phyloP scores from a whole-genome alignment of 1,284 basidiomycete species.

The Ustilago tritici region DNA sequence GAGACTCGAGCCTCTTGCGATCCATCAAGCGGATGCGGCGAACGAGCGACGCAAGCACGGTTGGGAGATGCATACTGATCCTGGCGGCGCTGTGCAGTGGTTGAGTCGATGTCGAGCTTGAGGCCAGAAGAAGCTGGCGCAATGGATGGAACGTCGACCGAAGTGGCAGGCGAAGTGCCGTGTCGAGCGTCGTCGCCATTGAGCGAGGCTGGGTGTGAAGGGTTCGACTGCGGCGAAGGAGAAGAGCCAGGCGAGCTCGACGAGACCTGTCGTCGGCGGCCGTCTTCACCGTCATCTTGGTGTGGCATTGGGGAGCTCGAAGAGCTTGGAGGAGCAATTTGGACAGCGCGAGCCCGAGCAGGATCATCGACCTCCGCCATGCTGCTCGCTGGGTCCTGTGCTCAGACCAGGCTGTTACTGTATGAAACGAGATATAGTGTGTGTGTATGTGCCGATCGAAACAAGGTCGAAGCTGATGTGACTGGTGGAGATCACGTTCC shows the following conservation, averaged over 20 bases:
- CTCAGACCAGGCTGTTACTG: neutral
- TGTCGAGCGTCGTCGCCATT: slow-evolving; percentile 40
- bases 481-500: neutral
- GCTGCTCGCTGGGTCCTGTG: neutral
- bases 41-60: slow-evolving; percentile 38
- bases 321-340: neutral
- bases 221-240: slow-evolving; percentile 26
- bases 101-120: slow-evolving; percentile 27
- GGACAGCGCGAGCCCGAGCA: slow-evolving; percentile 14
- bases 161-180: slow-evolving; percentile 41
- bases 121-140: slow-evolving; percentile 22
- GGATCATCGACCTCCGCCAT: slow-evolving; percentile 21
- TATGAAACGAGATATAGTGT: neutral
- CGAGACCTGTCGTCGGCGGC: slow-evolving; percentile 1
- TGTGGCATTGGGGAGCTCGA: slow-evolving; percentile 9
- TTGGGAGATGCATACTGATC: slow-evolving; percentile 40
- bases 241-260: slow-evolving; percentile 33
- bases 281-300: neutral
- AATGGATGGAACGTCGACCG: slow-evolving; percentile 25
- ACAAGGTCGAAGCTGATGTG: neutral
- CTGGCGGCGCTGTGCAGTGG: slow-evolving; percentile 22
- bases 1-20: slow-evolving; percentile 28
- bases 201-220: slow-evolving; percentile 39
- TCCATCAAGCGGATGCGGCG: slow-evolving; percentile 39
- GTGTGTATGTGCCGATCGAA: neutral